A percentile compares a stretch with the other conserved stretches of the same genome.
Conservation (phyloP, 306 rosid genomes). For the Oxytropis ochrocephala region DNA sequence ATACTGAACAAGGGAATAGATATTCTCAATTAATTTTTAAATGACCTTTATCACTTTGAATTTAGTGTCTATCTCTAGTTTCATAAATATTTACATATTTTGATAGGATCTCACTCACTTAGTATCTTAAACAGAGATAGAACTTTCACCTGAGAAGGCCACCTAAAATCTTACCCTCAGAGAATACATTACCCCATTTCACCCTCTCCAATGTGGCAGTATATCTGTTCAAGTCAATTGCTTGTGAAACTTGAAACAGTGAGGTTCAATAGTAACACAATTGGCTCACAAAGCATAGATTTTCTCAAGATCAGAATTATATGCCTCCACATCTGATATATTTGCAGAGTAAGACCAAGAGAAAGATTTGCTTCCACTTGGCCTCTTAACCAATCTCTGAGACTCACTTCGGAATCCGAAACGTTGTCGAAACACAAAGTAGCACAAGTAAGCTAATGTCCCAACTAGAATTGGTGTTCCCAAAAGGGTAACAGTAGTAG, state of each 20-base stretch:
- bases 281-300: slow-evolving; percentile 55
- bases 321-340: slow-evolving; percentile 61
- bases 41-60: not conserved
- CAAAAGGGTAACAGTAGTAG: slow-evolving; percentile 52
- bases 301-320: slow-evolving; percentile 61
- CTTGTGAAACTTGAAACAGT: not conserved
- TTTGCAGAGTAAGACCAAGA: slow-evolving; percentile 82
- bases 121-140: not conserved
- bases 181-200: not conserved
- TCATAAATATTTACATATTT: not conserved
- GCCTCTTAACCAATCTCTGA: slow-evolving; percentile 57
- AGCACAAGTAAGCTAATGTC: slow-evolving; percentile 79
- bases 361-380: slow-evolving; percentile 77
- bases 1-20: not conserved
- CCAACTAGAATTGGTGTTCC: slow-evolving; percentile 73
- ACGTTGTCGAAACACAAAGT: slow-evolving; percentile 65
- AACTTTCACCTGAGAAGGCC: not conserved
- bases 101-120: not conserved
- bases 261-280: not conserved
- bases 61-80: not conserved
- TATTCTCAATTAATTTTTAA: not conserved
- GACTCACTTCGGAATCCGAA: slow-evolving; percentile 61
- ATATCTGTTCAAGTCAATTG: not conserved
- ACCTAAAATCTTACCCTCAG: not conserved
- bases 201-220: not conserved